A percentile compares a stretch with the other conserved stretches of the same genome.
phyloP scores from a whole-genome alignment of 2,329 filamentous ascomycete genomes.

The Sphaerulina populicola region DNA sequence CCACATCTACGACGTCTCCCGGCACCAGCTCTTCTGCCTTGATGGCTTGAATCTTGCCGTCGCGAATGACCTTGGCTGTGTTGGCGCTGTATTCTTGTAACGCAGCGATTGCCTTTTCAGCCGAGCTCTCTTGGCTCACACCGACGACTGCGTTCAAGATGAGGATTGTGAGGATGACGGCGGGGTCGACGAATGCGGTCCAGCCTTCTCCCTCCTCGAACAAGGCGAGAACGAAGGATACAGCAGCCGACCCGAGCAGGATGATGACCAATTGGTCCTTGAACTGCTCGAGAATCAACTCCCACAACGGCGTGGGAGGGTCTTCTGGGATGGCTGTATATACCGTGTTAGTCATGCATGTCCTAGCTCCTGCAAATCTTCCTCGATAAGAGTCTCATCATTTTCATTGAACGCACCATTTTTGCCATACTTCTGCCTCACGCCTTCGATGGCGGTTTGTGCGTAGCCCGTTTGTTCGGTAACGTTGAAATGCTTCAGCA shows the following conservation, averaged over 20 bases:
- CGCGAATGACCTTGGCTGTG: constrained; percentile 84
- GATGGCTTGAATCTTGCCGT: constrained; percentile 70
- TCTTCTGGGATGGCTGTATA: constrained; percentile 67
- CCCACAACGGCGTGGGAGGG: constrained; percentile 89
- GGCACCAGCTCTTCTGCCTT: constrained; percentile 97
- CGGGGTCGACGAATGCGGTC: constrained; percentile 94
- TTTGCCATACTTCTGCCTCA: constrained; percentile 31
- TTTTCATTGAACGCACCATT: constrained; percentile 28
- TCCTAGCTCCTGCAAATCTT: no score
- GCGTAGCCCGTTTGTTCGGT: constrained; percentile 30
- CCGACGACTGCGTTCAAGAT: constrained; percentile 95
- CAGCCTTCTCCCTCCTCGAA: constrained; percentile 90
- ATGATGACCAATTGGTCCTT: constrained; percentile 98
- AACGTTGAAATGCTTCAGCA: constrained; percentile 34
- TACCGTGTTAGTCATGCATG: constrained; percentile 12
- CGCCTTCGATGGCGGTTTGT: constrained; percentile 25
- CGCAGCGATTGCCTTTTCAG: constrained; percentile 95
- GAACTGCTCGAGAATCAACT: constrained; percentile 96
- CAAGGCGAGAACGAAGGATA: constrained; percentile 86
- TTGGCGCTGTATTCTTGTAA: constrained; percentile 99
- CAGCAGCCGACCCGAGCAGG: constrained; percentile 78
- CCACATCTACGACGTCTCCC: constrained; percentile 79
- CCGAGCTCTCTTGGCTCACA: constrained; percentile 96
- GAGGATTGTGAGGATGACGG: constrained; percentile 92
- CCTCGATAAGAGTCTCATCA: background rate